Evolutionary conservation across 106 monocot genomes (phyloP).

Genomic region (Allium fistulosum): DNA sequence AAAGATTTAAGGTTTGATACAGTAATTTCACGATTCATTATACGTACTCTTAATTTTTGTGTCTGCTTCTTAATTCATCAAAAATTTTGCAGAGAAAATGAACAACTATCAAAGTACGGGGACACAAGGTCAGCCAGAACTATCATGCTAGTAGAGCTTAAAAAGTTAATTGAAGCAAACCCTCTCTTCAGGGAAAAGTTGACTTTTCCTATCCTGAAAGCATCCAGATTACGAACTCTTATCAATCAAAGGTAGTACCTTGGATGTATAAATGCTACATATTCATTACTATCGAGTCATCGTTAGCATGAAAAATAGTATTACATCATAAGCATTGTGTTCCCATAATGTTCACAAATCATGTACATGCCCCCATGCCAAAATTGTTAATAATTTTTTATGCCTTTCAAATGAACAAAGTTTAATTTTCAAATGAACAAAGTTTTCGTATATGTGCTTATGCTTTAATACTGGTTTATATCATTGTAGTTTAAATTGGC

Average conservation of each 20-base stretch:
- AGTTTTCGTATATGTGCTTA: neutral
- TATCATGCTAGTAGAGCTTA: slow-evolving; percentile 76
- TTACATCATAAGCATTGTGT: neutral
- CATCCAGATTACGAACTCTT: slow-evolving; percentile 59
- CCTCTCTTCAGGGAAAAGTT: slow-evolving; percentile 70
- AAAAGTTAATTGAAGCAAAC: slow-evolving; percentile 77
- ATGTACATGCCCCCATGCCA: neutral
- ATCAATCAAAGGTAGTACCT: slow-evolving; percentile 61
- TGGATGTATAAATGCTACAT: neutral
- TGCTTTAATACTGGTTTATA: neutral
- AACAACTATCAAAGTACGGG: slow-evolving; percentile 78
- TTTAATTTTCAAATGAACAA: neutral
- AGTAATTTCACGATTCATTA: too few species aligned
- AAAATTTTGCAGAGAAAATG: slow-evolving; percentile 40
- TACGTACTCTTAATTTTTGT: neutral
- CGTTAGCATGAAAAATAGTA: too few species aligned
- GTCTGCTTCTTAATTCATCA: neutral
- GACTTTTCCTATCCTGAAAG: slow-evolving; percentile 59
- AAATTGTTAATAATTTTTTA: neutral
- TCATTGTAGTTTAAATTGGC: slow-evolving; percentile 88
- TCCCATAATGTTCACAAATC: neutral
- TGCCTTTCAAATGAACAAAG: neutral
- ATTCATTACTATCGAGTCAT: neutral
- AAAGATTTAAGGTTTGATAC: too few species aligned
- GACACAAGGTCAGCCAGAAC: slow-evolving; percentile 68